Base-by-base conservation (phyloP, 208 protist species). In the Polymyxa betae region DNA sequence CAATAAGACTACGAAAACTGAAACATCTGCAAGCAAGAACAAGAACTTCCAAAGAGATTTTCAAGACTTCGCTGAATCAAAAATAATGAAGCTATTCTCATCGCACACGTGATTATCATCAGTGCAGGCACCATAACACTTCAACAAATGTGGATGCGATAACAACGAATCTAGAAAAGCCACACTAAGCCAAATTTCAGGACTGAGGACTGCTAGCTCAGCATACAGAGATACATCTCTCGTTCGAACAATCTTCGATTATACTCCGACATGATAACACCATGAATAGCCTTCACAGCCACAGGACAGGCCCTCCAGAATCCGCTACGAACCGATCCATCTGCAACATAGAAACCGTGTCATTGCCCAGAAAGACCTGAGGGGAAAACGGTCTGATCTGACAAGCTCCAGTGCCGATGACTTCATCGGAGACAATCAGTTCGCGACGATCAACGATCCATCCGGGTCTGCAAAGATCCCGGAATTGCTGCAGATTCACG, bases 151-250 rank as follows among this genome's bases (percentile, higher is more conserved):
- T 20, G 72, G 72, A 43, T 82, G 72, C 5, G 72, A 82, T 43
- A 82, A 43, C n/a, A 82, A 82, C n/a, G 72, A 82, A 82, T 82
- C 72, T 82, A n/a, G 72, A 82, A 45, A 82, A 16, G 54, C n/a
- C n/a, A n/a, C n/a, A n/a, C n/a, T n/a, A n/a, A n/a, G n/a, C n/a
- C n/a, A n/a, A n/a, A n/a, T n/a, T n/a, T n/a, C n/a, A n/a, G n/a
- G n/a, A n/a, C n/a, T n/a, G n/a, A n/a, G n/a, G n/a, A n/a, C n/a
- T n/a, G n/a, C n/a, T n/a, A n/a, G n/a, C n/a, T n/a, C n/a, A n/a
- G 24, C 49, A 60, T 60, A 82, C 72, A 82, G 40, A 82, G n/a
- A n/a, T 82, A 82, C 72, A 82, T 82, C 35, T 82, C 72, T 16
- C 72, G 72, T 82, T 82, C 72, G n/a, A 82, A 82, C 72, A 82